Evolutionary conservation across 1,139 yeast genomes (phyloP), one percentile per base, ranked within the genome.

Genomic region (Sugiyamaella xylanicola): DNA sequence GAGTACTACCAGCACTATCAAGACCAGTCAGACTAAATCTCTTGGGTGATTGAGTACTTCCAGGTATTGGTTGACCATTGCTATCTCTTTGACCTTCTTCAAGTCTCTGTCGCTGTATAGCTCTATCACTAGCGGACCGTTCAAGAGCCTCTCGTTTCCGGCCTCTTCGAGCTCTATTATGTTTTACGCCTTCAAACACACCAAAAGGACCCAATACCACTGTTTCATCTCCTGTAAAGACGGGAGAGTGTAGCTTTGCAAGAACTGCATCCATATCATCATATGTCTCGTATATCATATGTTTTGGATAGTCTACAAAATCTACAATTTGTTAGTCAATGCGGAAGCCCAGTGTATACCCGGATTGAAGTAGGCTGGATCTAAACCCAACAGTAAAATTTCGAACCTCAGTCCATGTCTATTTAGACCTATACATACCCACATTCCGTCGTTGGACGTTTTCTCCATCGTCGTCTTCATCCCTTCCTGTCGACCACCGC

Each of bases 261-360:
- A 91, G 74, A 63, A 87, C 91, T 46, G 77, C 74, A 67, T 90
- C 96, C 85, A 91, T 85, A 42, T 88, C 96, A 46, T 87, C 91
- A 66, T 91, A 89, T 11, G 84, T 81, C 50, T 80, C 80, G 67
- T 89, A 90, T 2, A 81, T 81, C 67, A 75, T 74, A 52, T 80
- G 81, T 71, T 78, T 74, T 2, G 83, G 77, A 62, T 91, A 91
- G 53, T 73, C 78, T 0, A 90, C 96, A 70, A 86, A 86, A 1
- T 81, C 92, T n/a, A 87, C 19, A 29, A 15, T 29, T 2, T n/a
- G 48, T 44, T 44, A 44, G 47, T 43, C 20, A 9, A 11, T 21
- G 8, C n/a, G n/a, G n/a, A n/a, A n/a, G n/a, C n/a, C n/a, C n/a
- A n/a, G n/a, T n/a, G n/a, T n/a, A n/a, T n/a, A n/a, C n/a, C n/a